phyloP scores from a whole-genome alignment of 2,329 filamentous ascomycete genomes.

The Tolypocladium tropicale region DNA sequence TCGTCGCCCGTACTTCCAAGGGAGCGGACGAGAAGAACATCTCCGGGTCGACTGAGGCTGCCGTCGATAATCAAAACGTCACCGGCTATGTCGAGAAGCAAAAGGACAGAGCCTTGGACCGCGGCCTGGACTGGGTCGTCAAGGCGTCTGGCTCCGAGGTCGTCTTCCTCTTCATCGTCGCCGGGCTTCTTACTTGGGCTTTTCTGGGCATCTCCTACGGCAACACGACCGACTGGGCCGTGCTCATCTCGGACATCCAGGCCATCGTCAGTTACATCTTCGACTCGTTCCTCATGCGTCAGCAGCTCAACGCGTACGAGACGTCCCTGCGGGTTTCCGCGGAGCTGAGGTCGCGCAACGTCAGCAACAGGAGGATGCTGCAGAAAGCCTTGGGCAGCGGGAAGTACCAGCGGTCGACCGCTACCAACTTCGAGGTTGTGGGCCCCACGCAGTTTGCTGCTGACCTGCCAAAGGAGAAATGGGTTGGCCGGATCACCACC shows the following conservation, averaged over 20 bases:
- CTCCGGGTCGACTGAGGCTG: not conserved
- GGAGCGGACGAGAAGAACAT: not conserved
- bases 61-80: slow-evolving; percentile 2
- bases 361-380: slow-evolving; percentile 20
- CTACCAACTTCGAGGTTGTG: slow-evolving; percentile 11
- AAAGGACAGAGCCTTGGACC: slow-evolving; percentile 8
- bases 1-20: not conserved
- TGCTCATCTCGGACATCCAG: slow-evolving; percentile 22
- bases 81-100: slow-evolving; percentile 8
- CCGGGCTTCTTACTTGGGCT: slow-evolving; percentile 18
- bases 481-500: slow-evolving; percentile 18
- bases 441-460: slow-evolving; percentile 10
- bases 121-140: slow-evolving; percentile 11
- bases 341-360: slow-evolving; percentile 19
- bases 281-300: slow-evolving; percentile 26
- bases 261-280: slow-evolving; percentile 26
- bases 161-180: slow-evolving; percentile 18
- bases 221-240: slow-evolving; percentile 22
- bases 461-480: slow-evolving; percentile 12
- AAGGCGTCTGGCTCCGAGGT: slow-evolving; percentile 10
- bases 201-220: slow-evolving; percentile 19
- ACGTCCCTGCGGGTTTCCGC: slow-evolving; percentile 16
- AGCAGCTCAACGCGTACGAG: slow-evolving; percentile 23
- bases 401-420: slow-evolving; percentile 6
- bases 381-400: slow-evolving; percentile 8